Conservation (phyloP, 768 basidiomycete genomes). For the Tephrocybe sp. region DNA sequence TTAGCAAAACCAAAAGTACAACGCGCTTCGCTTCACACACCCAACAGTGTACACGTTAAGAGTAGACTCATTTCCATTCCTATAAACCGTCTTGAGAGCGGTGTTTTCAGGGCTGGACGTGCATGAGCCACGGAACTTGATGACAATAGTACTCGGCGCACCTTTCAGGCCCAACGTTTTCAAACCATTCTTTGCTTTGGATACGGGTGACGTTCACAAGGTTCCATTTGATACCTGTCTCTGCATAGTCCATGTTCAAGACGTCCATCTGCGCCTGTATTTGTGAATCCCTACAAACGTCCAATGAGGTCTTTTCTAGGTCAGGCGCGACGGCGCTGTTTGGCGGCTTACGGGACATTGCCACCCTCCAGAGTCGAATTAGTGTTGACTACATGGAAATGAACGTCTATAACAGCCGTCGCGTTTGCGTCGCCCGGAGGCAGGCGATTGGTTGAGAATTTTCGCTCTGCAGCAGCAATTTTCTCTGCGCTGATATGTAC, state of each 20-base stretch:
- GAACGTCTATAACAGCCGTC: conserved; percentile 34
- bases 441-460: conserved; percentile 34
- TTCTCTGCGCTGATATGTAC: conserved; percentile 33
- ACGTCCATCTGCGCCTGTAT: conserved; percentile 35
- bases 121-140: neutral
- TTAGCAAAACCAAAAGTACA: neutral
- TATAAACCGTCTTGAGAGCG: conserved; percentile 43
- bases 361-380: conserved; percentile 39
- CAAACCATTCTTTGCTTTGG: conserved; percentile 48
- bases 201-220: conserved; percentile 43
- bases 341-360: conserved; percentile 35
- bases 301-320: too few relatives aligned
- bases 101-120: conserved; percentile 31
- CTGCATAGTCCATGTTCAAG: conserved; percentile 42
- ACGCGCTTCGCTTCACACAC: conserved; percentile 11
- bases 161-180: conserved; percentile 36
- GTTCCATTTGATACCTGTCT: conserved; percentile 37
- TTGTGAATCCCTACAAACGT: conserved; percentile 24
- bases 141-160: conserved; percentile 11
- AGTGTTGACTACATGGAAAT: conserved; percentile 45
- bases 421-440: conserved; percentile 26
- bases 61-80: conserved; percentile 34
- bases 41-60: conserved; percentile 41
- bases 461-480: conserved; percentile 33
- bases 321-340: too few relatives aligned